Evolutionary conservation across 2,329 filamentous ascomycete genomes (phyloP).

Genomic region (Conoideocrella luteorostrata): DNA sequence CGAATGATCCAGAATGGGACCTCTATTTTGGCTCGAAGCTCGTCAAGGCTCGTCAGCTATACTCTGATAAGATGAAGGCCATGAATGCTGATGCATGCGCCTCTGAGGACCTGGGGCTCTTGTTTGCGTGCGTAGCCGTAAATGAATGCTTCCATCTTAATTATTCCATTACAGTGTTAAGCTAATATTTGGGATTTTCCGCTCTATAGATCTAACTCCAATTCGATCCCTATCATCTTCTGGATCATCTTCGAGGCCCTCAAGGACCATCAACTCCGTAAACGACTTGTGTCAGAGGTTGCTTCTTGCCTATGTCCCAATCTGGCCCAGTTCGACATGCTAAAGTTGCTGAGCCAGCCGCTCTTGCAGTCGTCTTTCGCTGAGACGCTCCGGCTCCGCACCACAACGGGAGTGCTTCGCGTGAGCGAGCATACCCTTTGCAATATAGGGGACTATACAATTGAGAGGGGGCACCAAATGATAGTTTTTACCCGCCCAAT

Average conservation of each 20-base stretch:
- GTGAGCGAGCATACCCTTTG: too few species aligned
- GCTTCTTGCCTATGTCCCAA: background rate
- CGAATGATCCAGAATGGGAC: background rate
- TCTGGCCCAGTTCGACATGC: background rate
- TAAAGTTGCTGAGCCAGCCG: background rate
- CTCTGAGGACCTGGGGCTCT: background rate
- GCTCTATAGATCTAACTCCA: background rate
- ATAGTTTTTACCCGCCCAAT: background rate
- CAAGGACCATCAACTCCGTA: background rate
- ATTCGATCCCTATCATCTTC: background rate
- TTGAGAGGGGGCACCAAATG: background rate
- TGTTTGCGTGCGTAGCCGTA: background rate
- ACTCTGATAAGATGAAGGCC: background rate
- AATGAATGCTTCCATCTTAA: background rate
- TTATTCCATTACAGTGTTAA: too few species aligned
- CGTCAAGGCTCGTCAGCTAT: background rate
- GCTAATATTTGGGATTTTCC: too few species aligned
- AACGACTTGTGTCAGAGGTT: background rate
- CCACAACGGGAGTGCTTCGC: too few species aligned
- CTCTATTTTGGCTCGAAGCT: background rate
- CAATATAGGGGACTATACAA: background rate
- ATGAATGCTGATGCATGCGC: background rate
- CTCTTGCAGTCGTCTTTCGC: conserved; percentile 6
- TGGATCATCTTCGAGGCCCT: background rate
- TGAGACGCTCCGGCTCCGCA: conserved; percentile 1